These are phyloP conservation scores for Scenedesmus sp. DNA, from an alignment of 163 green algal genomes.

Conservation along the genomic window DNA sequence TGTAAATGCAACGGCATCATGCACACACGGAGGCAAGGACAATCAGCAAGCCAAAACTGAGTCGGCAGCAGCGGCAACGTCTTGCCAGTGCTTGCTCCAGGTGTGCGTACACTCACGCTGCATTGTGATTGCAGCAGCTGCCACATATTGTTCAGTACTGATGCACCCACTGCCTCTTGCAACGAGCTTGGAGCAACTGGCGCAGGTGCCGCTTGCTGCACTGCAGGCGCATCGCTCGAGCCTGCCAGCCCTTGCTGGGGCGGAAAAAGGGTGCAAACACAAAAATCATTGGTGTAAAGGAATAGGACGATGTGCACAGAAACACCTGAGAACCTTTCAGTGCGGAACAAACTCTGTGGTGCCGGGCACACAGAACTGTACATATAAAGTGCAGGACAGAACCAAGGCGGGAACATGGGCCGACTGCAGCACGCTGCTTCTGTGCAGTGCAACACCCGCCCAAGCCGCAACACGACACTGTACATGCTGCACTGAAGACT, in stretches of 20 bases:
- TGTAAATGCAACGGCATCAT: neutral
- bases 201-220: neutral
- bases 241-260: neutral
- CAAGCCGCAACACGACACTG: neutral
- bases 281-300: neutral
- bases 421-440: neutral
- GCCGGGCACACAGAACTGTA: neutral
- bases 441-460: neutral
- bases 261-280: neutral
- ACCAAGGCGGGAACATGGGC: neutral
- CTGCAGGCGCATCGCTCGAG: neutral
- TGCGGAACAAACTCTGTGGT: neutral
- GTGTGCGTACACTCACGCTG: neutral
- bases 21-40: neutral
- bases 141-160: neutral
- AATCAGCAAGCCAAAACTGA: neutral
- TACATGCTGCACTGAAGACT: neutral
- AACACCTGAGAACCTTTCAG: neutral
- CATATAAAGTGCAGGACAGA: neutral
- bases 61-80: no score
- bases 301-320: neutral
- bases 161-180: neutral
- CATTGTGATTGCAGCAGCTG: neutral
- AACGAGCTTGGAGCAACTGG: neutral
- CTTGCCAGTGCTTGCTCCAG: neutral